Conservation (phyloP, 73 alveolate species). For the Effrenium voratum region DNA sequence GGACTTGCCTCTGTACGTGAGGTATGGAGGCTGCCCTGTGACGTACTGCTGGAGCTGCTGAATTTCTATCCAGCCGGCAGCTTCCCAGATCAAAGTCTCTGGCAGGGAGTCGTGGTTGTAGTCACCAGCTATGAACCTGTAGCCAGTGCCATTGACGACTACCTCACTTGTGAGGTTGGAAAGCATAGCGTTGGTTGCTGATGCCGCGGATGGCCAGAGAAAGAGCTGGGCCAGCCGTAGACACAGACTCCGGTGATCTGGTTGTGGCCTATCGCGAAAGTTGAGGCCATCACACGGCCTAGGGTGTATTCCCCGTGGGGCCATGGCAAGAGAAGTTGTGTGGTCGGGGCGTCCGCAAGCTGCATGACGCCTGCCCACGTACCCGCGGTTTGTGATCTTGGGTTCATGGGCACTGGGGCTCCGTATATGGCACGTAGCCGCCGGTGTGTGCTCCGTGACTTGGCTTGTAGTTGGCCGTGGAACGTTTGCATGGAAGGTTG, state of each 20-base stretch:
- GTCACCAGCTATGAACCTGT: not conserved
- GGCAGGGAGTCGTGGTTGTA: not conserved
- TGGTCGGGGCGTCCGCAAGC: not conserved
- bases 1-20: no score
- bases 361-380: not conserved
- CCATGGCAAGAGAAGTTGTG: not conserved
- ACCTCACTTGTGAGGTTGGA: not conserved
- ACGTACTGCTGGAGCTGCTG: not conserved
- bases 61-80: not conserved
- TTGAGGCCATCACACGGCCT: not conserved
- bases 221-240: not conserved
- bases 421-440: no score
- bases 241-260: not conserved
- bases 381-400: not conserved
- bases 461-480: no score
- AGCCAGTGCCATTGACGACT: not conserved
- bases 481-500: no score
- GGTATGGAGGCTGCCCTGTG: no score
- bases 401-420: not conserved
- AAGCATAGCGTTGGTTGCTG: not conserved
- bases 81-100: not conserved
- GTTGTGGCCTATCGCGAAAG: not conserved
- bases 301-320: not conserved
- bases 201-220: not conserved
- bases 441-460: no score